Evolutionary conservation across 2,329 filamentous ascomycete species (phyloP).

Genomic region (Pestalotiopsis sp.): DNA sequence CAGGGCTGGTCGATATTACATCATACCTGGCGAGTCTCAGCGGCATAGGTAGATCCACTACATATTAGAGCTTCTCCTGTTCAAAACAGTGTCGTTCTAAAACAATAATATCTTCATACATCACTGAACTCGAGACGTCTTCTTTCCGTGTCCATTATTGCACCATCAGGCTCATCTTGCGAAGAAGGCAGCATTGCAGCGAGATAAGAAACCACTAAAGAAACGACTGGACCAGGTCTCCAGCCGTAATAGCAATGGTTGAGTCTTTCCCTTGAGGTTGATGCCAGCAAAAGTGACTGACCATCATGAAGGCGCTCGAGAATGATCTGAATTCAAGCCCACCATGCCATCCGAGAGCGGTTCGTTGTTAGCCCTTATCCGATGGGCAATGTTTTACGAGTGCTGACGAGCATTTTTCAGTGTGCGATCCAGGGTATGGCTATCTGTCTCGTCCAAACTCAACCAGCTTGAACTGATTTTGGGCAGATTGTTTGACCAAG

Average conservation of each 20-base stretch:
- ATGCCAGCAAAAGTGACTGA: background rate
- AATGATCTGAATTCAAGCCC: constrained; percentile 75
- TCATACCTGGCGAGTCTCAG: background rate
- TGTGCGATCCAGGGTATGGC: constrained; percentile 37
- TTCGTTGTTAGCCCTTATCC: constrained; percentile 45
- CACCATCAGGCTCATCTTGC: background rate
- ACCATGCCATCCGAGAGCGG: constrained; percentile 83
- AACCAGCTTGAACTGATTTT: constrained; percentile 21
- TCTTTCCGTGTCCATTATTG: background rate
- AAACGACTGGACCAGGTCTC: background rate
- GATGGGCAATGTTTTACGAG: background rate
- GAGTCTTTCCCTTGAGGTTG: background rate
- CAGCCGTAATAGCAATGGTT: background rate
- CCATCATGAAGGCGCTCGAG: constrained; percentile 49
- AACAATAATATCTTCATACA: background rate
- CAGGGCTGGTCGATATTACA: background rate
- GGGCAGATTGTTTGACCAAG: constrained; percentile 77
- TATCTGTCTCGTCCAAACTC: background rate
- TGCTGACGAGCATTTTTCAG: constrained; percentile 59
- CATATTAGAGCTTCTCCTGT: background rate
- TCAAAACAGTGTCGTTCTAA: background rate
- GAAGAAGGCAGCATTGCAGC: background rate
- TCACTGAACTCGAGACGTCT: background rate
- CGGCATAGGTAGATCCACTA: background rate
- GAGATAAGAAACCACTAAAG: background rate